Conservation (phyloP, 75 land plant genomes). For the Cunninghamia lanceolata region DNA sequence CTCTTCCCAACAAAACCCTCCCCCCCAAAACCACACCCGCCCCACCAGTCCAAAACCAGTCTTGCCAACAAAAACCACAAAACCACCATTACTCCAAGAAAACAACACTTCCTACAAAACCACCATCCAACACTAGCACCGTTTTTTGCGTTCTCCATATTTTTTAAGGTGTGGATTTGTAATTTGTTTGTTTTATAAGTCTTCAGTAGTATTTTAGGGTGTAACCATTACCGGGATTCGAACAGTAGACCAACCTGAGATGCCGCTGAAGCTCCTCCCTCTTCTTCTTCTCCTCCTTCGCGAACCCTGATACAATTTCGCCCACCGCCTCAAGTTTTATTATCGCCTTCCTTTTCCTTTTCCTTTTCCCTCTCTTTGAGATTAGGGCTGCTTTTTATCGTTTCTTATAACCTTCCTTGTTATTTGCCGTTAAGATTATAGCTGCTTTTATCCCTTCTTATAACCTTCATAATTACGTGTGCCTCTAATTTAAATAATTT, state of each 20-base stretch:
- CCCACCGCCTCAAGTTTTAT: no score
- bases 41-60: background rate
- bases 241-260: slow-evolving; percentile 9
- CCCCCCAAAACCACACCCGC: slow-evolving; percentile 5
- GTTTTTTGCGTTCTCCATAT: slow-evolving; percentile 3
- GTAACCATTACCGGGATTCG: slow-evolving; percentile 3
- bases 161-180: background rate
- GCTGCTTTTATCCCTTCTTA: no score
- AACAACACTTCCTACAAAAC: slow-evolving; percentile 8
- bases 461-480: no score
- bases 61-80: background rate
- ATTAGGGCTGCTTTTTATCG: no score
- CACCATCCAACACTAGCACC: slow-evolving; percentile 4
- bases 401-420: no score
- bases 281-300: background rate
- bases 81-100: slow-evolving; percentile 9
- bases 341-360: no score
- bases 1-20: background rate
- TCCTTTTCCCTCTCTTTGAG: no score
- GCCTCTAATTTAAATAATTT: no score
- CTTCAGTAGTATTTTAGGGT: background rate
- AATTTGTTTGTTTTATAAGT: background rate
- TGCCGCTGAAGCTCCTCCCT: background rate
- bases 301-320: background rate
- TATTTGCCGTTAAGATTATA: no score